Percentiles rank a stretch among this genome's conserved stretches.
Conservation (phyloP, 257 asterid genomes). For the Scutellaria barbata region DNA sequence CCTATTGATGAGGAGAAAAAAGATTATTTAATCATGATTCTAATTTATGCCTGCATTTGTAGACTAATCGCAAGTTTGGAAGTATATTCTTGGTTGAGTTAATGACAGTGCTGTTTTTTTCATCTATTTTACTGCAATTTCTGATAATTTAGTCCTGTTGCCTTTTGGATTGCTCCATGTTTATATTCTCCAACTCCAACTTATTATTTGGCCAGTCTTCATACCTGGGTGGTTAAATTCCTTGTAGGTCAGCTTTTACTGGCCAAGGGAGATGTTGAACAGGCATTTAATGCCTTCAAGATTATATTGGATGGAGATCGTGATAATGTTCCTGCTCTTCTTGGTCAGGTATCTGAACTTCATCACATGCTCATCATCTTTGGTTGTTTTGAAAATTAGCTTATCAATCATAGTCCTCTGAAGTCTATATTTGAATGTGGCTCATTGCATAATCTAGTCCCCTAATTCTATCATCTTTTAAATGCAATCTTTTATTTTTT, state of each 20-base stretch:
- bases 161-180: slow-evolving; percentile 25
- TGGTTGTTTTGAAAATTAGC: slow-evolving; percentile 19
- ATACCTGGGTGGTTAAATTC: slow-evolving; percentile 33
- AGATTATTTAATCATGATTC: slow-evolving; percentile 2
- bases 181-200: slow-evolving; percentile 18
- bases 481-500: slow-evolving; percentile 15
- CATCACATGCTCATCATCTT: neutral
- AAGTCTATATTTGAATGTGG: slow-evolving; percentile 4
- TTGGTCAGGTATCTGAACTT: slow-evolving; percentile 81
- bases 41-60: slow-evolving; percentile 11
- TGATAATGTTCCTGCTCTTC: slow-evolving; percentile 94
- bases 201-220: slow-evolving; percentile 26
- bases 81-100: slow-evolving; percentile 28
- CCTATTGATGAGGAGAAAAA: neutral
- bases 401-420: neutral
- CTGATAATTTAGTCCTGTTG: slow-evolving; percentile 14
- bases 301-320: slow-evolving; percentile 93
- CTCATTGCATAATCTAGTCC: slow-evolving; percentile 20
- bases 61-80: slow-evolving; percentile 20
- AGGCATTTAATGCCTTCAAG: slow-evolving; percentile 91
- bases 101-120: neutral
- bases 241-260: slow-evolving; percentile 91
- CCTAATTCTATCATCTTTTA: slow-evolving; percentile 14
- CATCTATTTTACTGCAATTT: slow-evolving; percentile 20
- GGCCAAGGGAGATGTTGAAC: slow-evolving; percentile 95